Base-by-base conservation (phyloP, 257 asterid genomes). In the Ligustrum vulgare region DNA sequence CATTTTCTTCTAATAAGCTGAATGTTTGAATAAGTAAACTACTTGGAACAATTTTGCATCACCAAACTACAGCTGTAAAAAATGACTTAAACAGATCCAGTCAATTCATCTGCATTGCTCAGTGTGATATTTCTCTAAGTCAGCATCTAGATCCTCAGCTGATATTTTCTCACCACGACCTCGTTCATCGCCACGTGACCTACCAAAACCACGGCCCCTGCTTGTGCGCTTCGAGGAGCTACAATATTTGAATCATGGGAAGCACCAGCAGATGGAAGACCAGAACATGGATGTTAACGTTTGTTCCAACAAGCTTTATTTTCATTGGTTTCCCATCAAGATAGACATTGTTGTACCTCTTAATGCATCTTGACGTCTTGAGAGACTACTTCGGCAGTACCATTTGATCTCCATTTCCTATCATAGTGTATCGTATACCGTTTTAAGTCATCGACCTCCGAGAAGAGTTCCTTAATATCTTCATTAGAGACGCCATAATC, bases 271-370 rank as follows among this genome's bases (percentile, higher is more conserved):
- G 83, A 31, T 39, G 66, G 81, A 73, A 82, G 87, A 18, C 77
- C 74, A 65, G 79, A 71, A 84, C 73, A 23, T 85, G 87, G 34
- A 82, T 66, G 39, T 33, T 80, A 72, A 87, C 72, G 77, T 85
- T 88, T 69, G 86, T 70, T 35, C 92, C 93, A 34, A 88, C 84
- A 45, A 90, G 82, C 83, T 87, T 92, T 49, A 90, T 85, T 75
- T 80, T 84, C 91, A 90, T 85, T 37, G 93, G 92, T 78, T 85
- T 90, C 58, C 93, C 96, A 75, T 90, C 96, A 54, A 88, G 90
- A 75, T 85, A 89, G 69, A 90, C 93, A 66, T 86, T 79, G 73
- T 88, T 87, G 82, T 82, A 90, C 80, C 87, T 87, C 81, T 85
- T 34, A 84, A 16, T 18, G 93, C 91, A 81, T 90, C 93, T 81